Percentiles rank a stretch among this genome's conserved stretches.
Conservation (phyloP, 306 rosid genomes). For the Lathyrus oleraceus region DNA sequence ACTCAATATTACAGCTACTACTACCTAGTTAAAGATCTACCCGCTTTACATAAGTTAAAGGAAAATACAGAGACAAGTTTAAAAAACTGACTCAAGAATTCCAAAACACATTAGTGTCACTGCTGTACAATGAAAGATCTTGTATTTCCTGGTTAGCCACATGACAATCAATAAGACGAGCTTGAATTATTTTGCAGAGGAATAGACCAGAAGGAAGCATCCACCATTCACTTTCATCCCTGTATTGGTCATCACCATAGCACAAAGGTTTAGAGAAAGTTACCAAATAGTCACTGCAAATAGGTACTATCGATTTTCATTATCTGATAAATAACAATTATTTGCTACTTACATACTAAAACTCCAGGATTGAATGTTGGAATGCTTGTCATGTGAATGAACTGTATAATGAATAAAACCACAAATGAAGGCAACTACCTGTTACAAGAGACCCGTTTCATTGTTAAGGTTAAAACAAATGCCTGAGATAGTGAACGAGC, state of each 20-base stretch:
- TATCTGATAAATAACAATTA: constrained; percentile 13
- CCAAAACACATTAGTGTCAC: constrained; percentile 81
- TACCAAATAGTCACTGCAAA: constrained; percentile 18
- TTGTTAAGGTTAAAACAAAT: constrained; percentile 21
- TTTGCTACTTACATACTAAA: constrained; percentile 74
- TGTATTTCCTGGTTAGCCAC: constrained; percentile 95
- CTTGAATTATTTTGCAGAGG: constrained; percentile 77
- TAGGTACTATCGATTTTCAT: constrained; percentile 23
- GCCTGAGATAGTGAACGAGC: not conserved
- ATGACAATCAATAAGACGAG: constrained; percentile 77
- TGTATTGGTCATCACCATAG: constrained; percentile 39
- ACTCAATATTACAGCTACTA: constrained; percentile 24
- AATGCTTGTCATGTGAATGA: constrained; percentile 55
- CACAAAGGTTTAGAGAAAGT: constrained; percentile 7
- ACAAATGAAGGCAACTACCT: constrained; percentile 85
- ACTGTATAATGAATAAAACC: constrained; percentile 75
- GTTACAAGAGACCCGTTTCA: constrained; percentile 35
- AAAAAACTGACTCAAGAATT: constrained; percentile 48
- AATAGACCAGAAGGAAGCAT: constrained; percentile 84
- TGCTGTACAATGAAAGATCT: constrained; percentile 83
- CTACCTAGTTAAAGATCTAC: constrained; percentile 39
- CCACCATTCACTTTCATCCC: constrained; percentile 99
- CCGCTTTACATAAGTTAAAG: constrained; percentile 10
- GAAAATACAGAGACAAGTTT: not conserved
- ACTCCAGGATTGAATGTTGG: constrained; percentile 80